Evolutionary conservation across 2,329 filamentous ascomycete species (phyloP).

Genomic region (Claviceps humidiphila): DNA sequence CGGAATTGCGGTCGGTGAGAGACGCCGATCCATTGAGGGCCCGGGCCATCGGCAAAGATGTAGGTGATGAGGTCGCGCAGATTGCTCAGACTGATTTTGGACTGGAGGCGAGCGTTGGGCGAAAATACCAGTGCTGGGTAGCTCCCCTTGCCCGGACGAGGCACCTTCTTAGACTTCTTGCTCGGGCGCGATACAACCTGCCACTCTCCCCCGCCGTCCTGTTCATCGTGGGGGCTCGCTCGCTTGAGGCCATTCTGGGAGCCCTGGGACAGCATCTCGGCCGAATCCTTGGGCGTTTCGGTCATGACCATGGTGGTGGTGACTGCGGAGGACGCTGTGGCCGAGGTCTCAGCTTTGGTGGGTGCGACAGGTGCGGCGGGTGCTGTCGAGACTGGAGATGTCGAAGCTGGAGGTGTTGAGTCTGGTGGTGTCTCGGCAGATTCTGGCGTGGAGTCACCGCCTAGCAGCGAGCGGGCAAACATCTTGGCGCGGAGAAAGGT

Average conservation of each 20-base stretch:
- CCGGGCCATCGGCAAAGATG: constrained; percentile 50
- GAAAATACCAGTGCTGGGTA: constrained; percentile 50
- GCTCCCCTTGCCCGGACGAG: constrained; percentile 39
- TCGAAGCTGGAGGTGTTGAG: neutral
- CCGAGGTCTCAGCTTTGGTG: neutral
- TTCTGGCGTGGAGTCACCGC: constrained; percentile 3
- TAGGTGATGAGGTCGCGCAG: constrained; percentile 52
- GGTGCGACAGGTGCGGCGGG: neutral
- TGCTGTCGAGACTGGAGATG: neutral
- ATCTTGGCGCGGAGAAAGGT: constrained; percentile 10
- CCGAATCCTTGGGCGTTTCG: constrained; percentile 5
- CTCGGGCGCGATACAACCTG: constrained; percentile 38
- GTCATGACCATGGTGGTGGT: constrained; percentile 7
- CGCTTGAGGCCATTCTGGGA: constrained; percentile 33
- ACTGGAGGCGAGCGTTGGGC: constrained; percentile 42
- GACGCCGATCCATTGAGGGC: constrained; percentile 53
- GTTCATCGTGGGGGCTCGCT: constrained; percentile 28
- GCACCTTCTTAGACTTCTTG: constrained; percentile 50
- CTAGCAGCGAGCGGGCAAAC: constrained; percentile 7
- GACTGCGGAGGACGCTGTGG: neutral
- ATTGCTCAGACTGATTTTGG: constrained; percentile 48
- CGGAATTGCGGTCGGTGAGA: constrained; percentile 49
- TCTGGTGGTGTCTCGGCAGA: neutral
- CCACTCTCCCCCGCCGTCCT: constrained; percentile 33
- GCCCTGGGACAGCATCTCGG: constrained; percentile 13